These are phyloP conservation scores for Colletotrichum trifolii DNA, from an alignment of 2,329 filamentous ascomycete genomes.

Conservation along the genomic window DNA sequence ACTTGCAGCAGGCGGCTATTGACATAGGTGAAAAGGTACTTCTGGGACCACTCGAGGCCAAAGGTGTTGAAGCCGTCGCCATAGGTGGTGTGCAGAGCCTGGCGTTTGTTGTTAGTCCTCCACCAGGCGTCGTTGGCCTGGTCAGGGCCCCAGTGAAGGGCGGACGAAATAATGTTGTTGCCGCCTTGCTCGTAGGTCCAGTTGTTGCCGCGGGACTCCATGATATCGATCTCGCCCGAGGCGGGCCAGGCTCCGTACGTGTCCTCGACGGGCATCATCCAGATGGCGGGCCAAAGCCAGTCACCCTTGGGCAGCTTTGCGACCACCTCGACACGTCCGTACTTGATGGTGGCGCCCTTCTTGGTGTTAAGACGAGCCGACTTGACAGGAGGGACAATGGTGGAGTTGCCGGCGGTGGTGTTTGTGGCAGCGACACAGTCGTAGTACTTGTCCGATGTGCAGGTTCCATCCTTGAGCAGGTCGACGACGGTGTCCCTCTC, in stretches of 20 bases:
- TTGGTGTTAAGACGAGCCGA: conserved; percentile 84
- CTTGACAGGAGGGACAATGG: conserved; percentile 80
- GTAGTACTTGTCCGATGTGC: conserved; percentile 68
- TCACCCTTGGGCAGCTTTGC: conserved; percentile 82
- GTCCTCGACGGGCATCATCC: conserved; percentile 82
- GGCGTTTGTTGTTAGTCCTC: conserved; percentile 82
- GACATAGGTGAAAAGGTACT: conserved; percentile 89
- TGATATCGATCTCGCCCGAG: conserved; percentile 87
- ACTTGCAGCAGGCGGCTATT: conserved; percentile 84
- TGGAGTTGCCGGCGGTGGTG: conserved; percentile 74
- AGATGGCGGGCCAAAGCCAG: conserved; percentile 94
- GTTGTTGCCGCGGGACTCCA: conserved; percentile 86
- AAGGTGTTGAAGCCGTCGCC: conserved; percentile 77
- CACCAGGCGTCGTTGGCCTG: conserved; percentile 81
- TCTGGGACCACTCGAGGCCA: conserved; percentile 87
- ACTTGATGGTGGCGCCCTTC: conserved; percentile 77
- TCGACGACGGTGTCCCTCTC: conserved; percentile 75
- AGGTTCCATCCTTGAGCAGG: conserved; percentile 72
- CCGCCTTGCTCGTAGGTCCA: conserved; percentile 80
- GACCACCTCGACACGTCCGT: conserved; percentile 82
- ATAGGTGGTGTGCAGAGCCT: conserved; percentile 81
- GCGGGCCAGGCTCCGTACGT: conserved; percentile 82
- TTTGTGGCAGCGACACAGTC: conserved; percentile 79
- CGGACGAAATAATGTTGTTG: conserved; percentile 82
- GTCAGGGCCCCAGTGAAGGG: conserved; percentile 86